These are phyloP conservation scores for Gentiana straminea DNA, from an alignment of 257 asterid species.

Conservation along the genomic window DNA sequence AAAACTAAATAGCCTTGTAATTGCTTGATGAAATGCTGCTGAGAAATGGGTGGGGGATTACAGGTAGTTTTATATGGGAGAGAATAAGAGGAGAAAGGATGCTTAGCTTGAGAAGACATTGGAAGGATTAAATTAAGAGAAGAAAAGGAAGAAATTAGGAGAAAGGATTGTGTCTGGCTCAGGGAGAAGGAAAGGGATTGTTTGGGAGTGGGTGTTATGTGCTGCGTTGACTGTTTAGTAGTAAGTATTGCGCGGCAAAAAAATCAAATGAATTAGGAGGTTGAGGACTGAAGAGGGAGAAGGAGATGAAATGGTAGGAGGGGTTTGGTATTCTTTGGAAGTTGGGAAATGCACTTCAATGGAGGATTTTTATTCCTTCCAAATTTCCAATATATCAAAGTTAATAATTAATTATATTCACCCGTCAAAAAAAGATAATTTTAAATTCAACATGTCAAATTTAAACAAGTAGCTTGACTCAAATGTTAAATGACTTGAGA, in stretches of 20 bases:
- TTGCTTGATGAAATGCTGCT: neutral
- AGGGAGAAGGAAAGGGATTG: conserved; percentile 38
- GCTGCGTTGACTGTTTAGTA: neutral
- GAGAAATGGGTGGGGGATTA: conserved; percentile 11
- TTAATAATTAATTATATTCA: no score
- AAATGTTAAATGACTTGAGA: no score
- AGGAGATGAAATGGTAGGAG: neutral
- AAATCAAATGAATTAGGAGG: neutral
- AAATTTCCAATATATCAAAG: no score
- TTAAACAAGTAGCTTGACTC: no score
- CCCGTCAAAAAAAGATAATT: no score
- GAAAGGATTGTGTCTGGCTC: conserved; percentile 20
- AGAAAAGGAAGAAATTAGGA: conserved; percentile 14
- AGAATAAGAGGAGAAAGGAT: conserved; percentile 16
- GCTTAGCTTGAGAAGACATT: conserved; percentile 45
- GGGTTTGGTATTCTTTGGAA: conserved; percentile 55
- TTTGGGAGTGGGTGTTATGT: conserved; percentile 11
- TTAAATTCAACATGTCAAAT: no score
- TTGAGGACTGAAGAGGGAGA: neutral
- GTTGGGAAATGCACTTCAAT: conserved; percentile 30
- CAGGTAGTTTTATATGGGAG: conserved; percentile 13
- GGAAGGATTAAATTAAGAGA: conserved; percentile 26
- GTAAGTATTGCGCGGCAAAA: no score
- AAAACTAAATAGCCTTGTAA: neutral
- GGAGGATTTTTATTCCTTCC: neutral